Evolutionary conservation across 2,329 filamentous ascomycete species (phyloP), one percentile per base, ranked within the genome.

Genomic region (Aureobasidium sp.): DNA sequence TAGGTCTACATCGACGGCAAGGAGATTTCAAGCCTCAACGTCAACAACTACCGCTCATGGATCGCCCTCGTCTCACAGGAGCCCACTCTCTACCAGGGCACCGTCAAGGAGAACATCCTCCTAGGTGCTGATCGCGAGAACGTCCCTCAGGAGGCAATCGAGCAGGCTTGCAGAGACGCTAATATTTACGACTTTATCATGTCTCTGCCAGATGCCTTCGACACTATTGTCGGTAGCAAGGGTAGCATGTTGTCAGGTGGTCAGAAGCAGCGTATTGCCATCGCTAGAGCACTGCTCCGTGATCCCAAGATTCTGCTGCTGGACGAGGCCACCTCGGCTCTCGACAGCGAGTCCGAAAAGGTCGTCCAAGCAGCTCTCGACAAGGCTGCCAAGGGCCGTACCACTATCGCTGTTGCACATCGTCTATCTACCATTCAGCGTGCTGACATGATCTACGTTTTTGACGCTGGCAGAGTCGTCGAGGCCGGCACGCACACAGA

Each of bases 381-480:
- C 68, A 82, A 84, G 62, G 90, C 88, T 4, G 88, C 88, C 29
- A 86, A 86, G 74, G 89, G 84, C 39, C 48, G 69, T 59, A 61
- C 70, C 6, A 97, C 91, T 0, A 93, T 98, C 58, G 90, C 91
- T 1, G 91, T 98, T 1, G 93, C 93, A 3, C 91, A 98, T 70
- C 79, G 93, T 21, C 74, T 98, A 5, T 89, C 84, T 64, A 96
- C 93, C 0, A 96, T 97, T 56, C 90, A 95, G 66, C 90, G 93
- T 66, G 91, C 91, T 0, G 91, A 97, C 65, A 74, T 91, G 44
- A 97, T 97, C 62, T 96, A 94, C 60, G 91, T 97, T n/a, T 93
- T 97, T 66, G 90, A 96, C 68, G 84, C 88, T 62, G 93, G 91
- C 6, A 79, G 81, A 56, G 81, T 97, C 38, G 86, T 94, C 1